Evolutionary conservation across 2,329 filamentous ascomycete genomes (phyloP), one percentile per base, ranked within the genome.

Genomic region (Fusarium fujikuroi): DNA sequence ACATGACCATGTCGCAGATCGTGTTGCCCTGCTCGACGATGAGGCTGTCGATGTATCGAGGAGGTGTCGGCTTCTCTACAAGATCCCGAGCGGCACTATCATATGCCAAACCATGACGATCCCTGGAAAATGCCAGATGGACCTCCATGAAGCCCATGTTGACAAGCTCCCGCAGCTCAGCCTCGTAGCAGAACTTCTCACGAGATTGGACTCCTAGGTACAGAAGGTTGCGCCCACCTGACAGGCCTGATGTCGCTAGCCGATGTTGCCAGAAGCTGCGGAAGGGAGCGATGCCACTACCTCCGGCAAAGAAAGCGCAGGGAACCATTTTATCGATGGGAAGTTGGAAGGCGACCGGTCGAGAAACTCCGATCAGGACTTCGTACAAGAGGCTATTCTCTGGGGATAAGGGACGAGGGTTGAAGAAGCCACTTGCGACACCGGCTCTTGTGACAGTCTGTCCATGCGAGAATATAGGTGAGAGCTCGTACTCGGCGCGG

Each of bases 1-100:
- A 87, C 86, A 89, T 88, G 60, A 88, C 85, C 21, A 89, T 80
- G 58, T 89, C 87, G 36, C 86, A 87, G 12, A 89, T 83, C 1
- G 81, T 83, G 0, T 83, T 82, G 0, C 86, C 85, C 72, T 88
- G 86, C 66, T 88, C 86, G 1, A 85, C 81, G 30, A 89, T 88
- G 8, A 88, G 73, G 2, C 81, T 78, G 69, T 89, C 87, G 28
- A 89, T 88, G 66, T 89, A 88, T 7, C 87, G 83, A 16, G 87
- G 84, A 3, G 85, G 79, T 18, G 83, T 87, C 28, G 84, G 81
- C 63, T 82, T 85, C 73, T 88, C 87, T 2, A 88, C 79, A 9
- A 89, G 81, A 53, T 87, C 85, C 7, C 77, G 79, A 0, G 77
- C 59, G 7, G 79, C 64, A 6, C 77, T 67, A 57, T 89, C 86